Base-by-base conservation (phyloP, 2,329 filamentous ascomycete genomes). In the Orbilia blumenaviensis region DNA sequence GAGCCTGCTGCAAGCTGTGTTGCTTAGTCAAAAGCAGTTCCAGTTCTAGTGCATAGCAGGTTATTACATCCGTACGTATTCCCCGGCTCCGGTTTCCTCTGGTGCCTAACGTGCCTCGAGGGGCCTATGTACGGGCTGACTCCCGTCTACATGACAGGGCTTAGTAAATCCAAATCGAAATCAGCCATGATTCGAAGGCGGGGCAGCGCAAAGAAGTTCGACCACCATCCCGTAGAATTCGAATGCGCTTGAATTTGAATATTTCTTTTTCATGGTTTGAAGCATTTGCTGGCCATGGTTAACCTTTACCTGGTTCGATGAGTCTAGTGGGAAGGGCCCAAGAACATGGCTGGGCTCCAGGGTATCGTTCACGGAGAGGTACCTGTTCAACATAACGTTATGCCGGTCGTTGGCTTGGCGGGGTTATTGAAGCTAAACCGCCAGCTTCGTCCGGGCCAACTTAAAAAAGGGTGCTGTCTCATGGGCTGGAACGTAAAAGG, bases 81-180 rank as follows among this genome's bases (percentile, higher is more conserved):
- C 54, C 41, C 66, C 68, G 61, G 61, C 52, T 73, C 52, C 29
- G 44, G 63, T 67, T 75, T 14, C 52, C 52, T 56, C 23, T 56
- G 52, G 52, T 56, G 64, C 72, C 72, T 76, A 76, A 76, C 23
- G n/a, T 21, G 21, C 44, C 14, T 9, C 41, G 42, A 9, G 16
- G 27, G 58, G 38, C 50, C 58, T 66, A 64, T 60, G n/a, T n/a
- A n/a, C n/a, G n/a, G n/a, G n/a, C n/a, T n/a, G n/a, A n/a, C 64
- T 69, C 48, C 50, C 27, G 38, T 64, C 72, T n/a, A n/a, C n/a
- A n/a, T n/a, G 60, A 63, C 64, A 66, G 32, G 72, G 72, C 72
- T 76, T 75, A 67, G 64, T 62, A 67, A 69, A 76, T 64, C 48
- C 69, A 69, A 76, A 76, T 64, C 48, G 62, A 69, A 76, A 76